Evolutionary conservation across 148 eudicot species (phyloP), one percentile per base, ranked within the genome.

Genomic region (Vaccinium vitisidaea): DNA sequence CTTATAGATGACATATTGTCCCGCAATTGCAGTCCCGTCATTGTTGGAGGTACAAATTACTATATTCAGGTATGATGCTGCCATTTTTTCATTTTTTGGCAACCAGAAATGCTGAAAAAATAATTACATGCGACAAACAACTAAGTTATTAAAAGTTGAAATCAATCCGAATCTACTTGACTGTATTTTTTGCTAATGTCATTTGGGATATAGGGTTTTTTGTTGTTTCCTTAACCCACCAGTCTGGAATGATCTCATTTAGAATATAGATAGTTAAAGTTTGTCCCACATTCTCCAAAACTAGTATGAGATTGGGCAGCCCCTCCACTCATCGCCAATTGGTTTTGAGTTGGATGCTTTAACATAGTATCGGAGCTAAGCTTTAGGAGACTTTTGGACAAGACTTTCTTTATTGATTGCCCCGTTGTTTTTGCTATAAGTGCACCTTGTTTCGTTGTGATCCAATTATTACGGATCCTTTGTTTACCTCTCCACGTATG

Each of bases 31-130:
- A 67, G 94, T 84, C 99, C 99, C 15, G 92, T 95, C 83, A 88
- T 97, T 84, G 98, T 97, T 82, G 99, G 99, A 49, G 99, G 99
- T 76, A 97, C 98, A 67, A 97, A 95, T 89, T 97, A 93, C 88
- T 97, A 97, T 89, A 95, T 97, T 59, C 99, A 95, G 99, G 99
- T 93, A 92, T 80, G 46, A 27, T 73, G 30, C 58, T 39, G 55
- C 73, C 25, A 21, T 27, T 71, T 50, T 15, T 25, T 36, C 75
- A 11, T 49, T 63, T 48, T n/a, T 63, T 63, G 70, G 70, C 30
- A 23, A 63, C 70, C 18, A 12, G 13, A 63, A 63, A 63, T 63
- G 71, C 71, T 25, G 39, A 2, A 2, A 23, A 65, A 3, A 65
- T 9, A 65, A 9, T 23, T 65, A 25, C 30, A 23, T 4, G 36